These are phyloP conservation scores for Rhizoclosmatium globosum DNA, from an alignment of 192 early-diverging fungal species.

Conservation along the genomic window DNA sequence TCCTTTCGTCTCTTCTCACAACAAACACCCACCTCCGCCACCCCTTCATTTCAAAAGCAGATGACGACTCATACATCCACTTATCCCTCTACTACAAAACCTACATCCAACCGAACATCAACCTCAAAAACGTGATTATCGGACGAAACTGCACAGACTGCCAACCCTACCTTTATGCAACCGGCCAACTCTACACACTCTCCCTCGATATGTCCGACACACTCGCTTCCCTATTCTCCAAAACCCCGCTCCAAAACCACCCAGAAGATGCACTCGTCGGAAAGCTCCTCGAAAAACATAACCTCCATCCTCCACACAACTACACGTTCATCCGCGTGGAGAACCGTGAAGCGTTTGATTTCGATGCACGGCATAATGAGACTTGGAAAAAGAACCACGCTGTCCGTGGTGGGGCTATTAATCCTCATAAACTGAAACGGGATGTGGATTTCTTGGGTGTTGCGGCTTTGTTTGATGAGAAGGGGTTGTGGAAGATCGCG, in stretches of 20 bases:
- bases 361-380: not conserved
- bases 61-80: constrained; percentile 12
- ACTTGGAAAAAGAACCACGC: not conserved
- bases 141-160: constrained; percentile 20
- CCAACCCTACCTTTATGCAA: constrained; percentile 7
- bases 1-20: not conserved
- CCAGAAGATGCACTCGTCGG: constrained; percentile 11
- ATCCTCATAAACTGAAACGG: constrained; percentile 20
- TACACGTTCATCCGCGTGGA: constrained; percentile 16
- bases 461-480: not conserved
- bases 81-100: not conserved
- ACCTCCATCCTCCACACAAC: not conserved
- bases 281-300: not conserved
- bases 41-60: constrained; percentile 5
- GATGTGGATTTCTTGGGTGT: constrained; percentile 6
- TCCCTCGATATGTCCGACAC: not conserved
- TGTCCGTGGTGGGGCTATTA: not conserved
- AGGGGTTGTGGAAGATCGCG: not conserved
- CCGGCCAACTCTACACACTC: constrained; percentile 14
- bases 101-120: not conserved
- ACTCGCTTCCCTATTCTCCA: not conserved
- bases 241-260: not conserved
- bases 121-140: not conserved
- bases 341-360: constrained; percentile 9
- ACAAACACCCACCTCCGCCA: not conserved